phyloP scores from a whole-genome alignment of 129 eudicot genomes.

The Flaveria robusta region DNA sequence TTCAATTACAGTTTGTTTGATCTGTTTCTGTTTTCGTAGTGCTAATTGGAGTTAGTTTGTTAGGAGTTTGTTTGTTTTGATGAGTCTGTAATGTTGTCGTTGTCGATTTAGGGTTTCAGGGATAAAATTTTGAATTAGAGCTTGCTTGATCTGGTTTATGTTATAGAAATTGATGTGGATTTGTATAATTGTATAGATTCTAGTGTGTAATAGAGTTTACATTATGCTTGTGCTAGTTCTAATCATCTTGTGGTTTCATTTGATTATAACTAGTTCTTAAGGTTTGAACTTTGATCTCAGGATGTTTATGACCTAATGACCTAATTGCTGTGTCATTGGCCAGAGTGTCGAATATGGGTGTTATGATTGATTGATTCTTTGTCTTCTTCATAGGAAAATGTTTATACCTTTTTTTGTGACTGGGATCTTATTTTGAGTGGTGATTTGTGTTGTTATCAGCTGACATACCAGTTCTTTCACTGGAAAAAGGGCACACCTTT shows the following conservation, averaged over 20 bases:
- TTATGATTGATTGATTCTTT: not conserved
- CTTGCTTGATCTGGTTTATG: not conserved
- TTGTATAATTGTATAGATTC: not conserved
- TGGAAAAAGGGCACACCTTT: slow-evolving; percentile 99
- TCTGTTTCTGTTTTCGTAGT: slow-evolving; percentile 4
- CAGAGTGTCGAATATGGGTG: not conserved
- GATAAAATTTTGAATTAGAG: no score
- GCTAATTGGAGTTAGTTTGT: not conserved
- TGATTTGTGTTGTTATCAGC: slow-evolving; percentile 43
- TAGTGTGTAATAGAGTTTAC: not conserved
- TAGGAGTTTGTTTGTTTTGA: no score
- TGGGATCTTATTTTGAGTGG: slow-evolving; percentile 13
- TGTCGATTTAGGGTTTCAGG: no score
- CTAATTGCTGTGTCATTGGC: not conserved
- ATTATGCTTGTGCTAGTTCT: slow-evolving; percentile 5
- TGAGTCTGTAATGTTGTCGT: no score
- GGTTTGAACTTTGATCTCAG: not conserved
- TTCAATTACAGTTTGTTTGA: slow-evolving; percentile 2
- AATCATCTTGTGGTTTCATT: not conserved
- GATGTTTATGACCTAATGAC: slow-evolving; percentile 17
- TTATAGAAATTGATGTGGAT: slow-evolving; percentile 11
- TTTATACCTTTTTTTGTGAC: not conserved
- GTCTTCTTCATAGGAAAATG: not conserved
- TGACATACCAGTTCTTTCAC: slow-evolving; percentile 91
- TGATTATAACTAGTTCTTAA: not conserved